These are phyloP conservation scores for Microcyclospora tardicrescens DNA, from an alignment of 2,329 filamentous ascomycete species.

Conservation along the genomic window DNA sequence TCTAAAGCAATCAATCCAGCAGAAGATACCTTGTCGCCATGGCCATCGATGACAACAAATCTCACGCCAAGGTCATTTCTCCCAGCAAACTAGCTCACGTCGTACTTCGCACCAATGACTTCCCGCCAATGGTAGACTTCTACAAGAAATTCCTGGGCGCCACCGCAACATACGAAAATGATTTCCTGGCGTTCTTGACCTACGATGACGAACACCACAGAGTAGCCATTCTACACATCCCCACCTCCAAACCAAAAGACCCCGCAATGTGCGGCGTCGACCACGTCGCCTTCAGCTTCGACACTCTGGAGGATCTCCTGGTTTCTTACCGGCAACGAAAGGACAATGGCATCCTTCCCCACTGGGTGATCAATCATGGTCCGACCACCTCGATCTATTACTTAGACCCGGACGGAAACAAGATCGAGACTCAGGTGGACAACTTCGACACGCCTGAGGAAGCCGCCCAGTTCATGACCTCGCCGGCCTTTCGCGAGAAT, in stretches of 20 bases:
- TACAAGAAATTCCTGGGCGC: slow-evolving; percentile 17
- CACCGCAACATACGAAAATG: slow-evolving; percentile 7
- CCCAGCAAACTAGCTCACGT: slow-evolving; percentile 16
- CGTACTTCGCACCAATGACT: slow-evolving; percentile 15
- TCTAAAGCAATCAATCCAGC: no score
- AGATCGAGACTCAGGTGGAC: slow-evolving; percentile 12
- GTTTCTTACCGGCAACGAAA: slow-evolving; percentile 13
- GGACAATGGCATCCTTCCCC: slow-evolving; percentile 9
- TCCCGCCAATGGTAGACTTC: slow-evolving; percentile 12
- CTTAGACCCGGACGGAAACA: slow-evolving; percentile 12
- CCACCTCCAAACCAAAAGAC: slow-evolving; percentile 6
- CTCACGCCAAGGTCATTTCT: slow-evolving; percentile 6
- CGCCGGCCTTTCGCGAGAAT: slow-evolving; percentile 28
- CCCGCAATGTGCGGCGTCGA: slow-evolving; percentile 9
- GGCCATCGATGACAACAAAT: slow-evolving; percentile 3
- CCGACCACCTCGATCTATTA: slow-evolving; percentile 15
- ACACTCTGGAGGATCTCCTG: slow-evolving; percentile 9
- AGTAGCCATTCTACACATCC: slow-evolving; percentile 11
- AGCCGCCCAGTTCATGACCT: slow-evolving; percentile 28
- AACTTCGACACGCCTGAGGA: slow-evolving; percentile 19
- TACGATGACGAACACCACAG: slow-evolving; percentile 20
- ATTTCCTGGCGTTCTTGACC: slow-evolving; percentile 11
- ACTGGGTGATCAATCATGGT: slow-evolving; percentile 15
- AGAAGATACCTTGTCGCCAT: neutral
- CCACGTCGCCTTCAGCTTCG: slow-evolving; percentile 17